These are phyloP conservation scores for Vaccinium darrowii DNA, from an alignment of 148 eudicot species.

Conservation along the genomic window DNA sequence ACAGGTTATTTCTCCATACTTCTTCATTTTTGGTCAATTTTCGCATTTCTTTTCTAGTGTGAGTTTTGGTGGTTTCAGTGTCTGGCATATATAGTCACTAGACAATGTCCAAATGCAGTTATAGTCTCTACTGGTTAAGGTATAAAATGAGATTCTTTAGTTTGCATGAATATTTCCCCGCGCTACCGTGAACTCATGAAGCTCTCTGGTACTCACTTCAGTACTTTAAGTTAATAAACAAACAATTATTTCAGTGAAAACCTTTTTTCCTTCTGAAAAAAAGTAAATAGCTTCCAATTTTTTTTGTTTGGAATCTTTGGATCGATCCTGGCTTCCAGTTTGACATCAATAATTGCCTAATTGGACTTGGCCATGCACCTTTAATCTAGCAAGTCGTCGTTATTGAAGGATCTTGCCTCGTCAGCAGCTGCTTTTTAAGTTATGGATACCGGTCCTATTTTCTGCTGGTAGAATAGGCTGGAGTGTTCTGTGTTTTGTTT, in stretches of 20 bases:
- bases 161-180: background rate
- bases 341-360: background rate
- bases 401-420: background rate
- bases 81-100: background rate
- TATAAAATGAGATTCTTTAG: background rate
- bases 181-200: background rate
- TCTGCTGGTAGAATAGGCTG: background rate
- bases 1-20: slow-evolving; percentile 37
- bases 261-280: background rate
- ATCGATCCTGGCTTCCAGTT: background rate
- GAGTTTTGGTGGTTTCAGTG: background rate
- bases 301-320: background rate
- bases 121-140: background rate
- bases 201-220: background rate
- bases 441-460: background rate
- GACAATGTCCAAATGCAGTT: background rate
- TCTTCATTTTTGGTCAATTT: background rate
- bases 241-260: background rate
- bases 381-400: background rate
- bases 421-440: background rate
- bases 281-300: background rate
- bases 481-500: background rate
- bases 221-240: background rate
- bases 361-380: slow-evolving; percentile 8
- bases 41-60: background rate